Conservation (phyloP, 495 filamentous ascomycete species). For the Aspergillus egyptiacus region DNA sequence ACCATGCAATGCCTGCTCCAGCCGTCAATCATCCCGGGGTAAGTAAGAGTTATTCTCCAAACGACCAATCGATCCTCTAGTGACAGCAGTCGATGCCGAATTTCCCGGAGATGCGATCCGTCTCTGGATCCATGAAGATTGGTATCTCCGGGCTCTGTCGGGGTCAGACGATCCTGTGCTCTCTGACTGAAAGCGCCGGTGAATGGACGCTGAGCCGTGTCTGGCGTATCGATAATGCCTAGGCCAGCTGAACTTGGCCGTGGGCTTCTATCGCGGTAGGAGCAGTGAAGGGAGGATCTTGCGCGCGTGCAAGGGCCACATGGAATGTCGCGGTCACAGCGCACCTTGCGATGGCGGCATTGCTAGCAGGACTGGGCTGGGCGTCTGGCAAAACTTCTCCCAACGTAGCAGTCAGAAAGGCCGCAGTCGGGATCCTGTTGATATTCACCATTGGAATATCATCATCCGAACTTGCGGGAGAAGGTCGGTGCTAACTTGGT, state of each 20-base stretch:
- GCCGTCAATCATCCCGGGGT: not conserved
- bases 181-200: not conserved
- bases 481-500: no score
- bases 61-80: conserved; percentile 13
- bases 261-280: conserved; percentile 9
- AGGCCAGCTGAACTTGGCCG: not conserved
- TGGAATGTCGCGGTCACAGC: conserved; percentile 37
- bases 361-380: conserved; percentile 39
- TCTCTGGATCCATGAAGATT: not conserved
- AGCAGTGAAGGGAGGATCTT: conserved; percentile 22
- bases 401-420: no score
- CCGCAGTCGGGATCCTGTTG: no score
- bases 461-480: no score
- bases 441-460: no score
- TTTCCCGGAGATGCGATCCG: conserved; percentile 1
- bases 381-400: no score
- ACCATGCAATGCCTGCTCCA: conserved; percentile 12
- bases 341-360: conserved; percentile 40
- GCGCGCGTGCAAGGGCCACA: conserved; percentile 37
- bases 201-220: not conserved
- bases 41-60: not conserved
- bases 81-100: conserved; percentile 15
- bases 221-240: not conserved
- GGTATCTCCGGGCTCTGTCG: conserved; percentile 1
- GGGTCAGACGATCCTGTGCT: conserved; percentile 4